Base-by-base conservation (phyloP, 495 filamentous ascomycete species). In the Penicillium ochrochloron region DNA sequence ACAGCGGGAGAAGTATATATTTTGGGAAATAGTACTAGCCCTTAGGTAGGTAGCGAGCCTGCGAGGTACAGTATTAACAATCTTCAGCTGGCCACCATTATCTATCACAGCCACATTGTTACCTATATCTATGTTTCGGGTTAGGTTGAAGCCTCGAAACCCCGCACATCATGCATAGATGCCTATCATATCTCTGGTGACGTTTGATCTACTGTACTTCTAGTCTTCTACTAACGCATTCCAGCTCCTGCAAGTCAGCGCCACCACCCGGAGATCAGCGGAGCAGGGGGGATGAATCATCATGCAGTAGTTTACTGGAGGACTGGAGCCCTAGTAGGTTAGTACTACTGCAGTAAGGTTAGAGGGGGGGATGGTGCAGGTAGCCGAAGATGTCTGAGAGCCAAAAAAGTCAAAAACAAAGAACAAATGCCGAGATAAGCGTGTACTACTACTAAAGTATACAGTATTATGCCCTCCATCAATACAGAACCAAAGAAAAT, bases 231-330 rank as follows among this genome's bases (percentile, higher is more conserved):
- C 59, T 57, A 62, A 51, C n/a, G 41, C 34, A 55, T 60, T 23
- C 31, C 31, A 33, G 7, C 29, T 55, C 14, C 63, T 66, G 64
- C 60, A 66, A 21, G 57, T 66, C 60, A 63, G 37, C 41, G 48
- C 64, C 54, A 55, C 64, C 55, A 59, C 63, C 0, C 29, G 58
- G 35, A 50, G 64, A 66, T 66, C 64, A 37, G 64, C 64, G 64
- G 64, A 59, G 54, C 59, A 19, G 59, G 31, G 56, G 52, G 0
- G 41, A 39, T n/a, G 50, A 31, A 66, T 53, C 56, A 54, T 27
- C 27, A 21, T 5, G 5, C 2, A 21, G 19, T n/a, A 21, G 25
- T 19, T 23, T 46, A 23, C 42, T 23, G 42, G 19, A 46, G 42
- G n/a, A n/a, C n/a, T n/a, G n/a, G n/a, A n/a, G n/a, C n/a, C n/a